Conservation (phyloP, 352 stramenopile genomes). For the Peronospora belbahrii region DNA sequence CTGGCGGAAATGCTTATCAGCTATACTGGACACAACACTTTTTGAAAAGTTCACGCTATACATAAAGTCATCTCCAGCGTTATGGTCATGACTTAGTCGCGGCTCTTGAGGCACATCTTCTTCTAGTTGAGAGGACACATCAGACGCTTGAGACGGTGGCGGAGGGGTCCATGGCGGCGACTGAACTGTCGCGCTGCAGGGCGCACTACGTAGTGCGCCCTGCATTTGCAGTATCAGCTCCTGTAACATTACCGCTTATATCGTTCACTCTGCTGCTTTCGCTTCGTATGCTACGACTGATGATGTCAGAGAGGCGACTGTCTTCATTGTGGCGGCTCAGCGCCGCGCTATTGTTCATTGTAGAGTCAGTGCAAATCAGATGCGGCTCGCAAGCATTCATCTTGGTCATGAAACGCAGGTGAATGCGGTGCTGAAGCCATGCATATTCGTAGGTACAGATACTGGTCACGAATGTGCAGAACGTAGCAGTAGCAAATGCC, state of each 20-base stretch:
- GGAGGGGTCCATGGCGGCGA: conserved; percentile 12
- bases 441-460: conserved; percentile 68
- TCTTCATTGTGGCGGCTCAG: conserved; percentile 7
- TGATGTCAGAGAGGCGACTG: conserved; percentile 17
- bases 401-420: conserved; percentile 38
- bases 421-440: conserved; percentile 63
- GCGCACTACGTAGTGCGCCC: conserved; percentile 24
- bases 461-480: conserved; percentile 52
- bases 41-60: conserved; percentile 22
- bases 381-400: conserved; percentile 20
- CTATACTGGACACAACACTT: conserved; percentile 31
- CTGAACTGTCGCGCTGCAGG: conserved; percentile 18
- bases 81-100: conserved; percentile 9
- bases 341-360: not conserved
- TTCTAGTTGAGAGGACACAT: conserved; percentile 6
- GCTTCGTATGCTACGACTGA: conserved; percentile 28
- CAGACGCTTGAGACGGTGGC: conserved; percentile 2
- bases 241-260: not conserved
- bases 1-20: conserved; percentile 28
- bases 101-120: conserved; percentile 4
- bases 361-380: conserved; percentile 1
- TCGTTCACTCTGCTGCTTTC: conserved; percentile 17
- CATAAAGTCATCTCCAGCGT: conserved; percentile 12
- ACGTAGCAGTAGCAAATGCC: conserved; percentile 53
- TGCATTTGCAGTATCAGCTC: conserved; percentile 2